Evolutionary conservation across 1,139 yeast species (phyloP), one percentile per base, ranked within the genome.

Genomic region (Taphrina sp.): DNA sequence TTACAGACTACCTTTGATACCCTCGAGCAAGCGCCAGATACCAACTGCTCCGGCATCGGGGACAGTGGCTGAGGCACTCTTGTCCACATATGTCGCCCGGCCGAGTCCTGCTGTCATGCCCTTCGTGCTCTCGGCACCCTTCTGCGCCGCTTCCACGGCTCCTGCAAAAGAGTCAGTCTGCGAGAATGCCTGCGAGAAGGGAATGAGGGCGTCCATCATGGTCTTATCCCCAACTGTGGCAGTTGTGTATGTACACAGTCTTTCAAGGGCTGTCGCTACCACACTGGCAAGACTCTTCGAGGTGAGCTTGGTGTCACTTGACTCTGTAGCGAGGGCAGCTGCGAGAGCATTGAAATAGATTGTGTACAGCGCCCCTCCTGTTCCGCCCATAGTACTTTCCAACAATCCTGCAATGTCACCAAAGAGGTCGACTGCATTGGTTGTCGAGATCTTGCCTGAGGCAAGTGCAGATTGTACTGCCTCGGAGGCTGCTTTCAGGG

Each of bases 331-430:
- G 51, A 82, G 65, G 19, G 81, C 79, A 45, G 76, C 74, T 1
- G 82, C 80, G 58, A 85, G 73, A 1, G 89, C 85, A 20, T 86
- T 78, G 61, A 90, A 75, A 70, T 75, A 87, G 58, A 90, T 90
- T 2, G 95, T 85, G 69, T 89, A 90, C 43, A 90, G 72, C 0
- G 96, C 97, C 55, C 97, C 97, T 1, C 95, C 86, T 0, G 97
- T 90, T 49, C 97, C 97, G 53, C 96, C 97, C 97, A 90, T 90
- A 31, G 81, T 82, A 56, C 82, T 83, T 66, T 90, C 96, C 19
- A 89, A 88, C 26, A 85, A 70, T 58, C 84, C 89, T 3, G 96
- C 87, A 55, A 82, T 39, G 22, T 57, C 52, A 14, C 76, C 70
- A 49, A 87, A 69, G 0, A 85, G 77, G 61, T 78, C 78, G 17